A percentile compares a stretch with the other conserved stretches of the same genome.
Evolutionary conservation across 768 basidiomycete genomes (phyloP).

Genomic region (Megacollybia marginata): DNA sequence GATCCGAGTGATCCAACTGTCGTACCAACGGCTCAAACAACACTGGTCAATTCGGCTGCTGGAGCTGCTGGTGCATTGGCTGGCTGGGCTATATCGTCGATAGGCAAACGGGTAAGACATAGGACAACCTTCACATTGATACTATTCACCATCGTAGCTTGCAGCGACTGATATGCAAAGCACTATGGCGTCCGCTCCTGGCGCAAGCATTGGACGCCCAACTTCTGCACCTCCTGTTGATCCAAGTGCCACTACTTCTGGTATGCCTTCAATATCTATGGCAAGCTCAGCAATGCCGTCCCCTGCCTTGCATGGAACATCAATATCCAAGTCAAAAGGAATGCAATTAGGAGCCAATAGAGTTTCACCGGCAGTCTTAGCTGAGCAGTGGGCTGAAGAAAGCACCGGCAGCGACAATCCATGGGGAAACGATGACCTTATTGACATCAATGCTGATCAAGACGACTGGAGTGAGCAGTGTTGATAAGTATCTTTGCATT

Average conservation of each 20-base stretch:
- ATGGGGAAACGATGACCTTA: conserved; percentile 32
- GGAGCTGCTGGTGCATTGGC: conserved; percentile 90
- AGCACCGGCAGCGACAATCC: conserved; percentile 31
- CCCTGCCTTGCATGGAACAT: conserved; percentile 6
- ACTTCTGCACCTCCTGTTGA: conserved; percentile 34
- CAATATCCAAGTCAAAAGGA: conserved; percentile 39
- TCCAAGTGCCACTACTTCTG: conserved; percentile 5
- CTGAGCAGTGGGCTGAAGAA: conserved; percentile 54
- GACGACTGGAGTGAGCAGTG: conserved; percentile 79
- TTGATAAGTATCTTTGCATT: not conserved
- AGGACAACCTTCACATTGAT: not conserved
- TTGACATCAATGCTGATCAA: conserved; percentile 88
- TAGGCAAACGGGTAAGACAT: conserved; percentile 66
- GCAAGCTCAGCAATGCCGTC: conserved; percentile 16
- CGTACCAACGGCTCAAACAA: conserved; percentile 30
- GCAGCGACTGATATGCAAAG: conserved; percentile 68
- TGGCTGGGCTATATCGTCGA: conserved; percentile 91
- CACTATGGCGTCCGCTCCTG: conserved; percentile 38
- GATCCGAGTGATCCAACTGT: conserved; percentile 22
- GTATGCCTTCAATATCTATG: conserved; percentile 8
- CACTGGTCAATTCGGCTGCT: conserved; percentile 77
- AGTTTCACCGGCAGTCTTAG: conserved; percentile 30
- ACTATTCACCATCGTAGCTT: conserved; percentile 35
- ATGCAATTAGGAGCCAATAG: conserved; percentile 67
- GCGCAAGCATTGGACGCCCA: conserved; percentile 26